These are phyloP conservation scores for Sisymbrium altissimum DNA, from an alignment of 345 rosid genomes.

Conservation along the genomic window DNA sequence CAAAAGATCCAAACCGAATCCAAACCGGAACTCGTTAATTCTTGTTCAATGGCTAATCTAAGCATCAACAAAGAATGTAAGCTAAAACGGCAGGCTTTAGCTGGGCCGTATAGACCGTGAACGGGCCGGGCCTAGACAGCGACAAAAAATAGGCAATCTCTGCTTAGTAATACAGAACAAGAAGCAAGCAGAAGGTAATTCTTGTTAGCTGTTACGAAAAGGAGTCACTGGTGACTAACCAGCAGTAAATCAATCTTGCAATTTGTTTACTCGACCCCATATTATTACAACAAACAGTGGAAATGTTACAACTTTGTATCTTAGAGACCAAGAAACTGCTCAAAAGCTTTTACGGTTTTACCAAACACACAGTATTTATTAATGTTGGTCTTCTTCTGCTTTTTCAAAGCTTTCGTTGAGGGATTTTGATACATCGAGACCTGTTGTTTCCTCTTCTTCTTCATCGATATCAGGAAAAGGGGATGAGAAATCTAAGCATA, in stretches of 20 bases:
- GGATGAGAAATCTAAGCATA: constrained; percentile 79
- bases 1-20: too few relatives aligned
- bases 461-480: constrained; percentile 41
- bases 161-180: too few relatives aligned
- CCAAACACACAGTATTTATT: not conserved
- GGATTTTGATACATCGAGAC: constrained; percentile 35
- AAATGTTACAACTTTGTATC: constrained; percentile 1
- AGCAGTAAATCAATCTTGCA: too few relatives aligned
- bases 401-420: constrained; percentile 45
- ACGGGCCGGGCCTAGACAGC: not conserved
- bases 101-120: not conserved
- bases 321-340: constrained; percentile 4
- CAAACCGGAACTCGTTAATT: too few relatives aligned
- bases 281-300: constrained; percentile 22
- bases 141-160: too few relatives aligned
- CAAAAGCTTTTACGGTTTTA: not conserved
- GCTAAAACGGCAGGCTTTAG: not conserved
- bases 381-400: constrained; percentile 7
- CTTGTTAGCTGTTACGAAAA: too few relatives aligned
- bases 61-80: too few relatives aligned
- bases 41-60: too few relatives aligned
- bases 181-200: too few relatives aligned
- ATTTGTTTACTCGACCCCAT: not conserved
- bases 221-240: too few relatives aligned
- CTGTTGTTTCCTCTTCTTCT: not conserved